Conservation (phyloP, 2,329 filamentous ascomycete genomes). For the Penicillium sp. region DNA sequence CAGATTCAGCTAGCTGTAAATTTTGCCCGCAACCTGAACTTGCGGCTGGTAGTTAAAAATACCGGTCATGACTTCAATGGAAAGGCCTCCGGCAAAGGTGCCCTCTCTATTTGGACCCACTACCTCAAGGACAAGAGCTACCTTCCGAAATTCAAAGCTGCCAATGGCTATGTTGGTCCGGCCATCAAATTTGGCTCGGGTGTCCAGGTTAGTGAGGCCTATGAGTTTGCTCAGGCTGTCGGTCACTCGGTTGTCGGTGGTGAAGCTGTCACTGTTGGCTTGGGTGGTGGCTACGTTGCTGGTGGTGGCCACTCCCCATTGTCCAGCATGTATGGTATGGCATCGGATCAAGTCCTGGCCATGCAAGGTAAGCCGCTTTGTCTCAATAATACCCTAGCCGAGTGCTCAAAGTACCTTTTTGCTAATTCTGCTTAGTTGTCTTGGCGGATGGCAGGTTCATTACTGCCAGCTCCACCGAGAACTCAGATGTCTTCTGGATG, state of each 20-base stretch:
- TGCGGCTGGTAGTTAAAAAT: slow-evolving; percentile 41
- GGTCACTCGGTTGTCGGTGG: slow-evolving; percentile 55
- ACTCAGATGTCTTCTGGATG: slow-evolving; percentile 51
- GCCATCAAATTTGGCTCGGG: slow-evolving; percentile 57
- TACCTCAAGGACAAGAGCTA: slow-evolving; percentile 22
- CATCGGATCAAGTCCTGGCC: slow-evolving; percentile 56
- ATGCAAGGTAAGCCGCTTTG: slow-evolving; percentile 35
- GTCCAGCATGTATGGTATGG: slow-evolving; percentile 53
- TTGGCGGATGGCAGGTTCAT: slow-evolving; percentile 21
- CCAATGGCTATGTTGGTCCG: slow-evolving; percentile 47
- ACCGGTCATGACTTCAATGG: slow-evolving; percentile 50
- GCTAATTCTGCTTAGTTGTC: slow-evolving; percentile 1
- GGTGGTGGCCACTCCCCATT: slow-evolving; percentile 47
- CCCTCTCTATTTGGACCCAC: slow-evolving; percentile 27
- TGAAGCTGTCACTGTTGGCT: slow-evolving; percentile 52
- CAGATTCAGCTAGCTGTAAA: slow-evolving; percentile 34
- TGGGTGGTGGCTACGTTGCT: slow-evolving; percentile 45
- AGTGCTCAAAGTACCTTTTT: not conserved
- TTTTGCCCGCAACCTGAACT: slow-evolving; percentile 22
- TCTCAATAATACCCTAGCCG: not conserved
- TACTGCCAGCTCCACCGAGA: slow-evolving; percentile 21
- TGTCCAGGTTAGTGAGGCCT: slow-evolving; percentile 50
- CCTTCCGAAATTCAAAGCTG: slow-evolving; percentile 36
- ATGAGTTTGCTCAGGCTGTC: slow-evolving; percentile 45
- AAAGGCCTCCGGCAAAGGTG: slow-evolving; percentile 59